Conservation (phyloP, 2,329 filamentous ascomycete genomes). For the Cladophialophora carrionii region DNA sequence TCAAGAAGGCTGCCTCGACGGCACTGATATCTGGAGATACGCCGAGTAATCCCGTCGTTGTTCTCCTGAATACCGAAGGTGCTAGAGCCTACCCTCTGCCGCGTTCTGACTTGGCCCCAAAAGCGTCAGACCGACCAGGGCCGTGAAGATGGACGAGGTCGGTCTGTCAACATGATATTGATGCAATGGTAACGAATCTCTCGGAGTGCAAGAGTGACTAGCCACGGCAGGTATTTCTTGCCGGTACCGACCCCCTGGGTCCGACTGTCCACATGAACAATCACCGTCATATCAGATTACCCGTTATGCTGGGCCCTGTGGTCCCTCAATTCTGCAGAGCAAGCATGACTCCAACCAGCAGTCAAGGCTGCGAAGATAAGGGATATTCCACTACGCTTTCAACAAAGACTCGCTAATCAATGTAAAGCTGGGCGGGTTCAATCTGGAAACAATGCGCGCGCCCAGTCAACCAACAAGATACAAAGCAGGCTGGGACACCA, state of each 20-base stretch:
- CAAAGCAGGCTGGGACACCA: too few species aligned
- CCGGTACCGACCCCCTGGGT: too few species aligned
- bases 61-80: constrained; percentile 71
- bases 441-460: too few species aligned
- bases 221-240: background rate
- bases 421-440: too few species aligned
- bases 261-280: too few species aligned
- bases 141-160: background rate
- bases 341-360: too few species aligned
- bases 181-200: background rate
- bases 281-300: too few species aligned
- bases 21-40: constrained; percentile 47
- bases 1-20: constrained; percentile 53
- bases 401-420: too few species aligned
- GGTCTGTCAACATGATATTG: background rate
- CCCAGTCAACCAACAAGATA: too few species aligned
- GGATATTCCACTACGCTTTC: too few species aligned
- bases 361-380: too few species aligned
- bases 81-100: constrained; percentile 57
- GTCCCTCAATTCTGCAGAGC: background rate
- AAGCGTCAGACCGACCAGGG: background rate
- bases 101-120: background rate
- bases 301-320: background rate
- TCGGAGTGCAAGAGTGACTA: background rate
- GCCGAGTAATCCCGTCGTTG: constrained; percentile 58